A percentile compares a stretch with the other conserved stretches of the same genome.
Conservation (phyloP, 192 early-diverging fungal species). For the Paraglomus brasilianum region DNA sequence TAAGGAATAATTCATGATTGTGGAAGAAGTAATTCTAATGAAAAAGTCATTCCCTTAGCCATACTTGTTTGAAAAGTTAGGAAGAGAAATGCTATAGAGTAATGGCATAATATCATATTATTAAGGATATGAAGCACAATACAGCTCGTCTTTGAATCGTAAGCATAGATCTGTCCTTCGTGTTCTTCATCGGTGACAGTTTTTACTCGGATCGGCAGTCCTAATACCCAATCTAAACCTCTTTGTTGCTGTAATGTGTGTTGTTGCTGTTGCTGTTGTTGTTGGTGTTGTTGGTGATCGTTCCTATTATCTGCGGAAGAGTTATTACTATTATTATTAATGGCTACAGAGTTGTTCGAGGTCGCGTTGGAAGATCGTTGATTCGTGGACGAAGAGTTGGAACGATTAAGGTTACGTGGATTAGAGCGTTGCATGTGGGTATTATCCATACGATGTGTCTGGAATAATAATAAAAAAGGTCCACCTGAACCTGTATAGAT, state of each 20-base stretch:
- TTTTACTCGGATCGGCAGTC: slow-evolving; percentile 47
- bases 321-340: slow-evolving; percentile 23
- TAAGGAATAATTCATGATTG: not conserved
- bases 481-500: too few relatives aligned
- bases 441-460: too few relatives aligned
- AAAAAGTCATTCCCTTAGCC: not conserved
- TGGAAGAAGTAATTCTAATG: not conserved
- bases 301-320: slow-evolving; percentile 15
- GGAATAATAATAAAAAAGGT: too few relatives aligned
- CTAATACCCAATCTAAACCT: slow-evolving; percentile 49
- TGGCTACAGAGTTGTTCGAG: not conserved
- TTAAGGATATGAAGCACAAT: slow-evolving; percentile 66
- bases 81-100: slow-evolving; percentile 3
- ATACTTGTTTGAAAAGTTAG: not conserved
- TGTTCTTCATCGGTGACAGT: slow-evolving; percentile 50
- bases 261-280: not conserved
- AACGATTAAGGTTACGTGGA: not conserved
- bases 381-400: slow-evolving; percentile 12
- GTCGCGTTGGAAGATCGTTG: slow-evolving; percentile 21
- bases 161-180: slow-evolving; percentile 57
- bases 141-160: slow-evolving; percentile 58
- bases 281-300: too few relatives aligned
- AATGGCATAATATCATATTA: slow-evolving; percentile 28
- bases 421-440: slow-evolving; percentile 26
- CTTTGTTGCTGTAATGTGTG: slow-evolving; percentile 31